Evolutionary conservation across 331 rosid species (phyloP), one percentile per base, ranked within the genome.

Genomic region (Dryas integrifolia): DNA sequence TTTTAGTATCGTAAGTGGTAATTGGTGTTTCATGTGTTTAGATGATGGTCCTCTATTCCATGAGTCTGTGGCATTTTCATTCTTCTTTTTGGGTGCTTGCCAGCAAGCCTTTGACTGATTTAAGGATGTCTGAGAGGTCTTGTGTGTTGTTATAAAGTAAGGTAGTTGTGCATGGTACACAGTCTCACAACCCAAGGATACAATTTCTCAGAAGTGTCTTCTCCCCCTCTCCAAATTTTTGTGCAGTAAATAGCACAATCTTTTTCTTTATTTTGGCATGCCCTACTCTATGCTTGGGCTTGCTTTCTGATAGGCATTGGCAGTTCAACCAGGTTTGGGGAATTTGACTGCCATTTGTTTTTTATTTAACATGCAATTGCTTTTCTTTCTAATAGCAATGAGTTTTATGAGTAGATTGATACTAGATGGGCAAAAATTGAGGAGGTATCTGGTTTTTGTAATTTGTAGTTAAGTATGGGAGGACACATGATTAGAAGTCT

Each of bases 191-290:
- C 45, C 5, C 5, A 60, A 60, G 12, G 13, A 41, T n/a, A 15
- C 13, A 41, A 12, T 62, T 26, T 62, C 15, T 59, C 10, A 59
- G 3, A 38, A 1, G 18, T 60, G 46, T 38, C 45, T 38, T 60
- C 46, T 38, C 21, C 7, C 46, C 12, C 21, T 30, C 12, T 59
- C 65, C 3, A 30, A 38, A 58, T 11, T 58, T 58, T 63, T 15
- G 30, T 63, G 50, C 68, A 4, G 68, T 16, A 63, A 63, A 7
- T 63, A 16, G 16, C 12, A 18, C 18, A 40, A 14, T 16, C 21
- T 8, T 41, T 40, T 45, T 41, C 50, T 63, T 62, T 62, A n/a
- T 62, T 62, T 60, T 60, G 66, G 55, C 55, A 50, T 50, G 55
- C 55, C 5, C n/a, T 30, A 58, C 14, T 21, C 24, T 21, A 13